Percentiles rank a stretch among this genome's conserved stretches.
Evolutionary conservation across 2,329 filamentous ascomycete species (phyloP).

Genomic region (Cladosporium phlei): DNA sequence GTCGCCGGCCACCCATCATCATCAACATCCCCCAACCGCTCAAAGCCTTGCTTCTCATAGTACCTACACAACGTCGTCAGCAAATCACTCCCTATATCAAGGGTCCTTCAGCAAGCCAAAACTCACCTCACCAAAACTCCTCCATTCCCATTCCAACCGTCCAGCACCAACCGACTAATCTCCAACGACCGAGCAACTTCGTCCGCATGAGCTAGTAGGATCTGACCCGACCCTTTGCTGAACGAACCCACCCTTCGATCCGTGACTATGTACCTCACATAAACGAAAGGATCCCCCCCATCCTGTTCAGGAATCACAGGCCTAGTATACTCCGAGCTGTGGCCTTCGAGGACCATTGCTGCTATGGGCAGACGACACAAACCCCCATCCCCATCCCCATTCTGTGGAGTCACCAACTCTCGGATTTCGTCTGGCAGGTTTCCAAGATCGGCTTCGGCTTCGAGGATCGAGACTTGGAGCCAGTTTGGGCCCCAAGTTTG

Average conservation of each 20-base stretch:
- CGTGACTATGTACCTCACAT: slow-evolving; percentile 18
- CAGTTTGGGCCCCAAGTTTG: slow-evolving; percentile 13
- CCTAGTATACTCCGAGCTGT: slow-evolving; percentile 26
- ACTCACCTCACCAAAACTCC: slow-evolving; percentile 18
- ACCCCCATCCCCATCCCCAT: not conserved
- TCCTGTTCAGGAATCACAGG: slow-evolving; percentile 59
- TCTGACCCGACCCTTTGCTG: slow-evolving; percentile 14
- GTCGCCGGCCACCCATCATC: slow-evolving; percentile 16
- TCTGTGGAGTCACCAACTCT: not conserved
- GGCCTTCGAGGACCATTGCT: slow-evolving; percentile 14
- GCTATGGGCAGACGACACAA: slow-evolving; percentile 10
- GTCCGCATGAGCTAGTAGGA: slow-evolving; percentile 16
- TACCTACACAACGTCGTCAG: slow-evolving; percentile 7
- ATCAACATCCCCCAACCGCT: slow-evolving; percentile 14
- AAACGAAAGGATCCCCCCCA: slow-evolving; percentile 15
- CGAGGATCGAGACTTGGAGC: slow-evolving; percentile 16
- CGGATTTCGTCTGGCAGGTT: not conserved
- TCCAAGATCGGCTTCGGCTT: slow-evolving; percentile 8
- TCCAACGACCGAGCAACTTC: slow-evolving; percentile 3
- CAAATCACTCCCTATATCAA: not conserved
- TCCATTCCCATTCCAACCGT: slow-evolving; percentile 19
- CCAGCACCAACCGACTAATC: slow-evolving; percentile 16
- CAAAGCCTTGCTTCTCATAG: slow-evolving; percentile 20
- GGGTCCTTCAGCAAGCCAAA: not conserved
- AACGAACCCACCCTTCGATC: slow-evolving; percentile 14